These are phyloP conservation scores for Cenchrus americanus DNA, from an alignment of 176 grass and related monocot species.

Conservation along the genomic window DNA sequence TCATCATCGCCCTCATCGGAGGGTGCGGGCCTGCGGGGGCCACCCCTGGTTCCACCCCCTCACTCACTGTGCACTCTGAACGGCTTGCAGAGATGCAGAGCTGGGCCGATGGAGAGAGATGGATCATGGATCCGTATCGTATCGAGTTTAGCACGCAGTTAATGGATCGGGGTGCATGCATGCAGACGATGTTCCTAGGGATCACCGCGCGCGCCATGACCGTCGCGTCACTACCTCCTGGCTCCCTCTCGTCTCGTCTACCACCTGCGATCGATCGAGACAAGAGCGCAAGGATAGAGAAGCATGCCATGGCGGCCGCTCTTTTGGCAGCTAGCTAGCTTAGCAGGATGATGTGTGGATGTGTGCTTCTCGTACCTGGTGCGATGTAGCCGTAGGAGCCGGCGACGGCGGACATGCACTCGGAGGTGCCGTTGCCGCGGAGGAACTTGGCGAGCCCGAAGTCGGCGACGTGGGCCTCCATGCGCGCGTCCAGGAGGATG, in stretches of 20 bases:
- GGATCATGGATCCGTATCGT: neutral
- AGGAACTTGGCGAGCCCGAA: conserved; percentile 86
- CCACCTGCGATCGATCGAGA: neutral
- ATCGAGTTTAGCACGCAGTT: neutral
- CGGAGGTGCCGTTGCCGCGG: conserved; percentile 51
- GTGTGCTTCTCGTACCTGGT: conserved; percentile 49
- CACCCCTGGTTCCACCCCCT: neutral
- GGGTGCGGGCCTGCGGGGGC: neutral
- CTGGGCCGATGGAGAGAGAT: neutral
- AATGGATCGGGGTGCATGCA: neutral
- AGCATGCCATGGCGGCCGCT: too few relatives aligned
- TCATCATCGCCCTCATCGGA: conserved; percentile 37
- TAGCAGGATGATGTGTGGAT: too few relatives aligned
- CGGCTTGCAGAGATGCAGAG: conserved; percentile 6
- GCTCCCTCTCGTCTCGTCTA: neutral
- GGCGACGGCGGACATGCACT: conserved; percentile 87
- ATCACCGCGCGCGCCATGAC: neutral
- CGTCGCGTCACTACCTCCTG: conserved; percentile 3
- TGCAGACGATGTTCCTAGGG: neutral
- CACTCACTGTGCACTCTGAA: neutral
- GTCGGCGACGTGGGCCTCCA: conserved; percentile 83
- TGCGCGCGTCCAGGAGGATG: conserved; percentile 61
- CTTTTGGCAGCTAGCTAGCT: too few relatives aligned
- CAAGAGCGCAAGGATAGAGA: neutral
- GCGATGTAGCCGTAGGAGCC: conserved; percentile 91